A percentile compares a stretch with the other conserved stretches of the same genome.
phyloP scores from a whole-genome alignment of 1,139 yeast species.

The Komagataea norvegica region DNA sequence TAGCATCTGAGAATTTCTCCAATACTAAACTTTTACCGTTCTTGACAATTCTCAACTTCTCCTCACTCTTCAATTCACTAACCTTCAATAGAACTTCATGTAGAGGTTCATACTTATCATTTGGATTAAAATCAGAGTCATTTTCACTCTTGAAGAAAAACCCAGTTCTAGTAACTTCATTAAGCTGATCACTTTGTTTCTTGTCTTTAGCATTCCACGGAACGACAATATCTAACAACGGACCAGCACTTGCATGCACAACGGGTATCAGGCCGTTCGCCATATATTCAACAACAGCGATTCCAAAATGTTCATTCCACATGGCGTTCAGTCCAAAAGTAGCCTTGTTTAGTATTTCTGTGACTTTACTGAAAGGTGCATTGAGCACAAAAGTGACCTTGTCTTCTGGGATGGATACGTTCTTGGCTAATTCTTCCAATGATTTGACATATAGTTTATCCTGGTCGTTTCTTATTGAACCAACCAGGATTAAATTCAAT shows the following conservation, averaged over 20 bases:
- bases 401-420: conserved; percentile 42
- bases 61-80: conserved; percentile 36
- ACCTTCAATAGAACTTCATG: conserved; percentile 41
- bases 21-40: conserved; percentile 49
- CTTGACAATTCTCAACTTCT: conserved; percentile 42
- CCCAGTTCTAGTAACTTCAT: conserved; percentile 47
- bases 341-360: conserved; percentile 49
- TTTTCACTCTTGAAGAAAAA: conserved; percentile 65
- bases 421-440: conserved; percentile 43
- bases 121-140: conserved; percentile 50
- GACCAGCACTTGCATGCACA: conserved; percentile 95
- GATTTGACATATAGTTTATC: conserved; percentile 59
- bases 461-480: conserved; percentile 69
- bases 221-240: conserved; percentile 76
- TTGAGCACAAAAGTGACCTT: conserved; percentile 68
- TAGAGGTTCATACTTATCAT: conserved; percentile 33
- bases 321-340: conserved; percentile 87
- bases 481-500: conserved; percentile 60
- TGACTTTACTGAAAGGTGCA: conserved; percentile 64
- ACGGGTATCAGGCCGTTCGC: conserved; percentile 85
- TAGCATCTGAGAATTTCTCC: conserved; percentile 63
- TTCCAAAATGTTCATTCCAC: conserved; percentile 99
- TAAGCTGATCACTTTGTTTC: conserved; percentile 20
- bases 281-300: conserved; percentile 91
- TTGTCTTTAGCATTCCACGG: conserved; percentile 41